Percentiles rank a stretch among this genome's conserved stretches.
Conservation (phyloP, 495 filamentous ascomycete genomes). For the Cercophora newfieldiana region DNA sequence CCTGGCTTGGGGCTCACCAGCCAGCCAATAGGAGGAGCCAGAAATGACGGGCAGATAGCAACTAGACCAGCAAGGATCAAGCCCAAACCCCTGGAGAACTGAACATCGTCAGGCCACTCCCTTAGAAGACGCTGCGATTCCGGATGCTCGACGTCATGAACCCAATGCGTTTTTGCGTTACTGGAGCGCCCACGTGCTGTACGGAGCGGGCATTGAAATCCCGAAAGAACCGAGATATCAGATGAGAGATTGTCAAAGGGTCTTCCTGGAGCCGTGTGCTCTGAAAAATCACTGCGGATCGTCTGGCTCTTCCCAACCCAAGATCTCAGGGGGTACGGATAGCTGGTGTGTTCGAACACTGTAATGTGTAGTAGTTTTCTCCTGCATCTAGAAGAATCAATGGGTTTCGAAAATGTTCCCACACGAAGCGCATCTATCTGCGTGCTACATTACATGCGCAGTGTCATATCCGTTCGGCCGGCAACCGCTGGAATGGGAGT, state of each 20-base stretch:
- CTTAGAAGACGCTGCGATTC: background rate
- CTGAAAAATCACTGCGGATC: too few species aligned
- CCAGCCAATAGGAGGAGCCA: background rate
- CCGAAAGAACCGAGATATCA: background rate
- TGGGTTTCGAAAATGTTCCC: background rate
- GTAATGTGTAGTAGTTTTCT: background rate
- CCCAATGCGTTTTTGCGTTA: background rate
- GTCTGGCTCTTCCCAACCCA: too few species aligned
- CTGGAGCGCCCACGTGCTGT: background rate
- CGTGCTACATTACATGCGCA: background rate
- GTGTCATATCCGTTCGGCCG: slow-evolving; percentile 8
- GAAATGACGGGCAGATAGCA: background rate
- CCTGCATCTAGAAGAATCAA: background rate
- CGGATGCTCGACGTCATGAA: background rate
- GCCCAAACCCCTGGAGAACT: background rate
- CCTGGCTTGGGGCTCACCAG: background rate
- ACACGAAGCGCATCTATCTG: background rate
- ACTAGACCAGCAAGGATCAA: background rate
- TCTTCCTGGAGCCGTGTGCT: too few species aligned
- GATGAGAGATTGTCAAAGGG: background rate
- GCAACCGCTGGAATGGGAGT: background rate
- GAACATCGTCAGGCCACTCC: background rate
- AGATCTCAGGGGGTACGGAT: too few species aligned
- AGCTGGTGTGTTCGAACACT: background rate
- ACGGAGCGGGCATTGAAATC: background rate